Conservation (phyloP, 352 stramenopile genomes). For the Phytophthora fragariae region DNA sequence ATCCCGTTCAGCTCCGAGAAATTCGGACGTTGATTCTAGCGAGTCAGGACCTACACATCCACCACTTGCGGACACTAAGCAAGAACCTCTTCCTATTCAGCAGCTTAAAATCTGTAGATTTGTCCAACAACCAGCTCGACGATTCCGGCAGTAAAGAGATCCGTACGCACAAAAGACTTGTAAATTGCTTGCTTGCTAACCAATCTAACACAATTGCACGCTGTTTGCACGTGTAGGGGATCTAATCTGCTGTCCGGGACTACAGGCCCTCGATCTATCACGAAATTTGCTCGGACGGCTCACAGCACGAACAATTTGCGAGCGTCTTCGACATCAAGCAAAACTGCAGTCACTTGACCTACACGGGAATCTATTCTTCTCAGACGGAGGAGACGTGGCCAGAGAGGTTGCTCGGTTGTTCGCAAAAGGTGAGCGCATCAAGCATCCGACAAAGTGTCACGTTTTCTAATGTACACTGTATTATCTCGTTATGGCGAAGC, state of each 20-base stretch:
- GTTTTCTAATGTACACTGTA: too few species aligned
- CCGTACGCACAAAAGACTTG: slow-evolving; percentile 18
- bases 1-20: slow-evolving; percentile 33
- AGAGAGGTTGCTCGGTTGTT: slow-evolving; percentile 37
- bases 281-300: slow-evolving; percentile 47
- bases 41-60: slow-evolving; percentile 32
- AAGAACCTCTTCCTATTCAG: slow-evolving; percentile 43
- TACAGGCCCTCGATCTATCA: slow-evolving; percentile 44
- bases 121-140: slow-evolving; percentile 54
- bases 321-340: slow-evolving; percentile 39
- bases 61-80: slow-evolving; percentile 30
- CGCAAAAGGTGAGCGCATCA: slow-evolving; percentile 16
- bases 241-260: slow-evolving; percentile 38
- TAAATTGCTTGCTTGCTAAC: too few species aligned
- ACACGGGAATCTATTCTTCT: slow-evolving; percentile 50
- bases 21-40: slow-evolving; percentile 41
- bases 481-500: slow-evolving; percentile 1
- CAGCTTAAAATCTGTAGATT: slow-evolving; percentile 32
- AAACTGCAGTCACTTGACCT: slow-evolving; percentile 43
- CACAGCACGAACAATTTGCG: slow-evolving; percentile 36
- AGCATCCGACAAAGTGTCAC: neutral
- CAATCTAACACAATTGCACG: too few species aligned
- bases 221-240: slow-evolving; percentile 25
- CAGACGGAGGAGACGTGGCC: slow-evolving; percentile 34
- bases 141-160: slow-evolving; percentile 39